Percentiles rank a stretch among this genome's conserved stretches.
These are phyloP conservation scores for Paraleonurus japonicus DNA, from an alignment of 257 asterid species.

Conservation along the genomic window DNA sequence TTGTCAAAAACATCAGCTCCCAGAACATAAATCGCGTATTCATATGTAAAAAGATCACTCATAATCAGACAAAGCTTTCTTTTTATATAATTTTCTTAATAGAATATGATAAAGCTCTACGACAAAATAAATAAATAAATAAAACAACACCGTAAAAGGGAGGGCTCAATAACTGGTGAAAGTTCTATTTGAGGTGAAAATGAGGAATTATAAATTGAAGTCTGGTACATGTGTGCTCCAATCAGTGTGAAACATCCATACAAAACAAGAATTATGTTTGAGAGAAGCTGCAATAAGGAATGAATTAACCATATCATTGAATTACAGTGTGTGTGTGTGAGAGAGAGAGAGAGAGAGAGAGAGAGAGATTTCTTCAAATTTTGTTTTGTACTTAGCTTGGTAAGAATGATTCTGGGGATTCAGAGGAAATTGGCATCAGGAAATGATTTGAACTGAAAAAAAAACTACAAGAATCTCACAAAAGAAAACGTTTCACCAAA, in stretches of 20 bases:
- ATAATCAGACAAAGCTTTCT: neutral
- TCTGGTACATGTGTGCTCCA: neutral
- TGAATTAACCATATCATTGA: neutral
- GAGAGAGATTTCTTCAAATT: neutral
- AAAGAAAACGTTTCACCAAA: conserved; percentile 32
- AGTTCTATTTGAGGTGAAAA: neutral
- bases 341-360: neutral
- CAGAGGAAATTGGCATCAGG: conserved; percentile 1
- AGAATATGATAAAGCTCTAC: neutral
- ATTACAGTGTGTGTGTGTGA: no score
- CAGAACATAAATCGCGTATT: neutral
- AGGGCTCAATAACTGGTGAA: neutral
- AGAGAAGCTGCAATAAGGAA: neutral
- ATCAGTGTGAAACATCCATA: neutral
- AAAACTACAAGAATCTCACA: conserved; percentile 23
- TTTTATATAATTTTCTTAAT: neutral
- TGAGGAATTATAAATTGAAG: neutral
- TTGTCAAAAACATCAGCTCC: neutral
- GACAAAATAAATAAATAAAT: neutral
- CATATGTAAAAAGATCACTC: neutral
- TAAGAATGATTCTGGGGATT: conserved; percentile 20
- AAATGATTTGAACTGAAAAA: conserved; percentile 1
- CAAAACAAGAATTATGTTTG: neutral
- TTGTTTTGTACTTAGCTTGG: neutral
- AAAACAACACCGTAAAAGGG: neutral